These are phyloP conservation scores for Ophiosphaerella narmari DNA, from an alignment of 2,329 filamentous ascomycete genomes.

Conservation along the genomic window DNA sequence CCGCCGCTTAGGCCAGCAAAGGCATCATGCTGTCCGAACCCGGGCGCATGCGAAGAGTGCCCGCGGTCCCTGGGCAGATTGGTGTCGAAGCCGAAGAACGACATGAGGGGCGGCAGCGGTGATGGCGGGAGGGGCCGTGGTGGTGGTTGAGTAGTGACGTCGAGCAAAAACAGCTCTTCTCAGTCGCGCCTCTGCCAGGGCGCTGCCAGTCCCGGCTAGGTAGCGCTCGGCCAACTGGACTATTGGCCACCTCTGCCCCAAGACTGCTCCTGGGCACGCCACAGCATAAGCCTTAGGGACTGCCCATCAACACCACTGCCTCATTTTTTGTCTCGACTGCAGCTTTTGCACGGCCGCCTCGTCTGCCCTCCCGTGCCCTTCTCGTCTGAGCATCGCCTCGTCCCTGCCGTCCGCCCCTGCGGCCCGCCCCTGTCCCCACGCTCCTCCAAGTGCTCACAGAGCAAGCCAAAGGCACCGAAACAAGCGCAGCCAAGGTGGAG, in stretches of 20 bases:
- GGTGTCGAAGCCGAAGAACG: conserved; percentile 88
- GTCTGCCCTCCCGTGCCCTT: conserved; percentile 9
- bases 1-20: conserved; percentile 77
- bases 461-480: too few species aligned
- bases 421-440: too few species aligned
- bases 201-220: conserved; percentile 7
- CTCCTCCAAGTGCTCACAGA: too few species aligned
- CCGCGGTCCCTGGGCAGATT: conserved; percentile 65
- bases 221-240: too few species aligned
- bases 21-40: conserved; percentile 87
- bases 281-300: conserved; percentile 8
- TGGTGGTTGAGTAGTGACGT: conserved; percentile 23
- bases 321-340: conserved; percentile 7
- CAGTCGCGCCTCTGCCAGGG: too few species aligned
- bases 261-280: conserved; percentile 6
- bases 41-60: conserved; percentile 71
- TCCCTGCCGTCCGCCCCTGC: not conserved
- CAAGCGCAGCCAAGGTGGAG: conserved; percentile 34
- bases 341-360: conserved; percentile 4
- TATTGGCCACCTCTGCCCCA: conserved; percentile 3
- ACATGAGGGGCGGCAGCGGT: conserved; percentile 61
- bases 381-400: not conserved
- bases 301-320: conserved; percentile 14
- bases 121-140: conserved; percentile 1
- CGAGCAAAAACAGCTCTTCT: conserved; percentile 5